Conservation (phyloP, 768 basidiomycete species). For the Rubroboletus pulcherrimus region DNA sequence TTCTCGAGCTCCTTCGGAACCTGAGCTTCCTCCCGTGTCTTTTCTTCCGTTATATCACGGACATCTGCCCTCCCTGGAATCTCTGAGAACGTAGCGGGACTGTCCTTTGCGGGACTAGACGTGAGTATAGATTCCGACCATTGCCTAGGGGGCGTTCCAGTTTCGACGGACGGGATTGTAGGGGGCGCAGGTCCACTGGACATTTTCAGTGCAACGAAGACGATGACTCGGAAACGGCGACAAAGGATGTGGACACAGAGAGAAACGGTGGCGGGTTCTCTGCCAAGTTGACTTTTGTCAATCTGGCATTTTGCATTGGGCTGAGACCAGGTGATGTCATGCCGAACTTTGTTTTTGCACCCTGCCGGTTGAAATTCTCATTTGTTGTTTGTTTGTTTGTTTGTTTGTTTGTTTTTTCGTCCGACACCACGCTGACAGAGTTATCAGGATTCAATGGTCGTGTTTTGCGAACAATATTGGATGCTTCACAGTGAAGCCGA, state of each 20-base stretch:
- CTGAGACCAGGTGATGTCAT: conserved; percentile 27
- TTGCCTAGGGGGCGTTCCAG: conserved; percentile 17
- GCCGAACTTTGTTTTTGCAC: conserved; percentile 7
- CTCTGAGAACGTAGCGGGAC: background rate
- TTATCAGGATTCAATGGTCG: no score
- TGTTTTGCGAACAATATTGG: background rate
- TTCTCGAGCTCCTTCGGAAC: background rate
- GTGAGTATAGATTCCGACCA: conserved; percentile 19
- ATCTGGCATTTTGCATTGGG: background rate
- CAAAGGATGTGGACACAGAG: background rate
- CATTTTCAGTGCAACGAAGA: conserved; percentile 7
- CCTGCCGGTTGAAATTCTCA: conserved; percentile 12
- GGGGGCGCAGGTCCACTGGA: conserved; percentile 9
- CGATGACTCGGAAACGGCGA: background rate
- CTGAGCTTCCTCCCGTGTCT: background rate
- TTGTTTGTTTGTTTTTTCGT: background rate
- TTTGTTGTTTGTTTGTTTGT: background rate
- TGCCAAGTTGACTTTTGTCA: background rate
- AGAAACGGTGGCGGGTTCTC: background rate
- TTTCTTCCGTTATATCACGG: background rate
- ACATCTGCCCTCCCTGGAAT: background rate
- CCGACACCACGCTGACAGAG: background rate
- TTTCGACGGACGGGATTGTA: conserved; percentile 13
- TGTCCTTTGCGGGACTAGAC: conserved; percentile 5
- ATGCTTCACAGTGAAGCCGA: background rate